phyloP scores from a whole-genome alignment of 148 eudicot genomes.

The Chenopodium album region DNA sequence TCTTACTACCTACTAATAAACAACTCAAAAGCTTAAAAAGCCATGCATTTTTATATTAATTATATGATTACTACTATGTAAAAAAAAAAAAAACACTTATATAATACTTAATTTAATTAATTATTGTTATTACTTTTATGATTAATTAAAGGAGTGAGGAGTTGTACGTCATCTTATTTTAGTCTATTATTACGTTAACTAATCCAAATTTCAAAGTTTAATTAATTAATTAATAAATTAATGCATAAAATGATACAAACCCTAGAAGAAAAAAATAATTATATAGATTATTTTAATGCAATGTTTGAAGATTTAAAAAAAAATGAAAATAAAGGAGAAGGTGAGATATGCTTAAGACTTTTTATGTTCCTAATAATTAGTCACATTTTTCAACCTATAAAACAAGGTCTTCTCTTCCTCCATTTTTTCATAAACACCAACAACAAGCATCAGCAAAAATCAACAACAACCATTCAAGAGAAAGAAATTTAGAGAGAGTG shows the following conservation, averaged over 20 bases:
- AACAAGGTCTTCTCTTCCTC: conserved; percentile 49
- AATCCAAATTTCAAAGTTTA: conserved; percentile 43
- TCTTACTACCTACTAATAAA: conserved; percentile 17
- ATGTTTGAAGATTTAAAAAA: conserved; percentile 6
- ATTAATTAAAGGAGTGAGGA: conserved; percentile 30
- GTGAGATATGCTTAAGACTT: conserved; percentile 29
- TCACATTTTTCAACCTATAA: conserved; percentile 58
- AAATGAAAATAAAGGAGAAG: conserved; percentile 19
- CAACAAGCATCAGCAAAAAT: neutral
- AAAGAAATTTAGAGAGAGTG: neutral
- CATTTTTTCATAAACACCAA: conserved; percentile 34
- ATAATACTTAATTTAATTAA: no score
- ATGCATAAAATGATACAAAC: conserved; percentile 10
- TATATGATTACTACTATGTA: neutral
- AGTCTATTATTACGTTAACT: conserved; percentile 37
- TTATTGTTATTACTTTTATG: neutral
- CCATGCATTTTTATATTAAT: conserved; percentile 21
- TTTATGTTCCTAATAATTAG: conserved; percentile 22
- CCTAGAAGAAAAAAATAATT: neutral
- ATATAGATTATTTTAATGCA: no score
- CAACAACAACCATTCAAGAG: conserved; percentile 14
- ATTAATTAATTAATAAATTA: neutral
- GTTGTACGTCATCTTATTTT: conserved; percentile 25
- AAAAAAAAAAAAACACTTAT: neutral
- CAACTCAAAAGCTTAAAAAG: conserved; percentile 21